phyloP scores from a whole-genome alignment of 1,284 basidiomycete genomes.

The Pseudozyma pruni region DNA sequence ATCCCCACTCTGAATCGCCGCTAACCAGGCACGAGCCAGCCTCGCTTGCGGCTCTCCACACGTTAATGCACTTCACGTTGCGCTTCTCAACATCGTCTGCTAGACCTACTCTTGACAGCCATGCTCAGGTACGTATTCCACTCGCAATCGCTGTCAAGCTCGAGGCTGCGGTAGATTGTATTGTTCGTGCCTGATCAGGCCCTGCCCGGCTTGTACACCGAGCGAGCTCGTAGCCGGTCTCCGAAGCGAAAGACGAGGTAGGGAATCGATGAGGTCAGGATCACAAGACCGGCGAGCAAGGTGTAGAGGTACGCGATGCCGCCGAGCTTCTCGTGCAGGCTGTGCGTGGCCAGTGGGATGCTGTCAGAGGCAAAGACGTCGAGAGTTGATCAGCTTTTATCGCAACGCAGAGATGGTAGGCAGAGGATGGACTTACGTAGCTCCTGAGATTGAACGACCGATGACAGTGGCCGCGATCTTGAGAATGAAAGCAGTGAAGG shows the following conservation, averaged over 20 bases:
- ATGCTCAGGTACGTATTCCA: too few species aligned
- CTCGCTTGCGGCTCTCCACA: constrained; percentile 9
- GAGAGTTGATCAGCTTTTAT: not conserved
- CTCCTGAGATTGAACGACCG: constrained; percentile 34
- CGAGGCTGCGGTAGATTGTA: too few species aligned
- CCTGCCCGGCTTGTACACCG: constrained; percentile 26
- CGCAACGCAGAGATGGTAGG: too few species aligned
- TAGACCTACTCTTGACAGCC: too few species aligned
- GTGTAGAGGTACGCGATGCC: constrained; percentile 38
- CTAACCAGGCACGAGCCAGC: constrained; percentile 4
- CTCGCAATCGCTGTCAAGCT: too few species aligned
- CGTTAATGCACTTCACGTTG: not conserved
- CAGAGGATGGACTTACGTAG: constrained; percentile 18
- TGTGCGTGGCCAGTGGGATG: constrained; percentile 30
- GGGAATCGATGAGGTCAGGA: constrained; percentile 27
- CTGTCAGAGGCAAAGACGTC: constrained; percentile 1
- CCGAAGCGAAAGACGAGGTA: constrained; percentile 21
- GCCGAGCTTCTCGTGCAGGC: constrained; percentile 35
- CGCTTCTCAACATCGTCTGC: not conserved
- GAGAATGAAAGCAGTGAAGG: not conserved
- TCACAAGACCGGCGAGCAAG: constrained; percentile 29
- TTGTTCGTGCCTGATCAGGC: constrained; percentile 3
- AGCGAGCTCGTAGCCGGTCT: constrained; percentile 20
- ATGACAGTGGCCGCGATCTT: constrained; percentile 46
- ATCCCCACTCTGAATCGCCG: too few species aligned